phyloP scores from a whole-genome alignment of 2,329 filamentous ascomycete species.

The Didymella keratinophila region DNA sequence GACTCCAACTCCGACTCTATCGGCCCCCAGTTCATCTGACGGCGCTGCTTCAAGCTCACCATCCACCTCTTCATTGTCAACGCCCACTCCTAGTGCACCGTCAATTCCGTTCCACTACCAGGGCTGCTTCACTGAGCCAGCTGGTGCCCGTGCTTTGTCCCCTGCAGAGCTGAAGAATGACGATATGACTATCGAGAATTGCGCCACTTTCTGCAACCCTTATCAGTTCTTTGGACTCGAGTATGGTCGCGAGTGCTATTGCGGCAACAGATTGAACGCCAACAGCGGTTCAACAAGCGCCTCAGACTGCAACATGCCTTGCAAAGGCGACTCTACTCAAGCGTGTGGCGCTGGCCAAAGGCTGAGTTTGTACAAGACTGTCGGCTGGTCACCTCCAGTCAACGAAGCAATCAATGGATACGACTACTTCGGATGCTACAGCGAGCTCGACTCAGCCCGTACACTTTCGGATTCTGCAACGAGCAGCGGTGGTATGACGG shows the following conservation, averaged over 20 bases:
- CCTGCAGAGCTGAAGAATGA: slow-evolving; percentile 20
- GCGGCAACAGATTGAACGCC: slow-evolving; percentile 27
- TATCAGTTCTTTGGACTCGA: slow-evolving; percentile 38
- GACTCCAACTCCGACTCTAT: background rate
- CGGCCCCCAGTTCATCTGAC: background rate
- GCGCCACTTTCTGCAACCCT: slow-evolving; percentile 28
- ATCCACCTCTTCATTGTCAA: background rate
- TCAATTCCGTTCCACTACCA: slow-evolving; percentile 25
- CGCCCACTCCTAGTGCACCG: slow-evolving; percentile 8
- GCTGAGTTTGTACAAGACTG: slow-evolving; percentile 49
- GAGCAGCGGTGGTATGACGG: slow-evolving; percentile 43
- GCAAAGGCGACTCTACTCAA: slow-evolving; percentile 28
- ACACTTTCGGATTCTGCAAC: slow-evolving; percentile 44
- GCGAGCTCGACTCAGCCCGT: slow-evolving; percentile 39
- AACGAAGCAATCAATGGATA: slow-evolving; percentile 32
- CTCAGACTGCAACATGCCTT: slow-evolving; percentile 36
- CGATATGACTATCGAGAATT: slow-evolving; percentile 34
- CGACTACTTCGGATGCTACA: slow-evolving; percentile 52
- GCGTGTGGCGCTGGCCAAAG: slow-evolving; percentile 31
- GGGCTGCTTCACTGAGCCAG: slow-evolving; percentile 35
- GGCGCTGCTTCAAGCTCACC: background rate
- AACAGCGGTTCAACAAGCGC: slow-evolving; percentile 20
- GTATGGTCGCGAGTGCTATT: slow-evolving; percentile 34
- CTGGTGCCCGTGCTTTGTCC: slow-evolving; percentile 26
- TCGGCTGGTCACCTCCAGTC: slow-evolving; percentile 41